Evolutionary conservation across 2,329 filamentous ascomycete genomes (phyloP), one percentile per base, ranked within the genome.

Genomic region (Sclerotinia sclerotiorum): DNA sequence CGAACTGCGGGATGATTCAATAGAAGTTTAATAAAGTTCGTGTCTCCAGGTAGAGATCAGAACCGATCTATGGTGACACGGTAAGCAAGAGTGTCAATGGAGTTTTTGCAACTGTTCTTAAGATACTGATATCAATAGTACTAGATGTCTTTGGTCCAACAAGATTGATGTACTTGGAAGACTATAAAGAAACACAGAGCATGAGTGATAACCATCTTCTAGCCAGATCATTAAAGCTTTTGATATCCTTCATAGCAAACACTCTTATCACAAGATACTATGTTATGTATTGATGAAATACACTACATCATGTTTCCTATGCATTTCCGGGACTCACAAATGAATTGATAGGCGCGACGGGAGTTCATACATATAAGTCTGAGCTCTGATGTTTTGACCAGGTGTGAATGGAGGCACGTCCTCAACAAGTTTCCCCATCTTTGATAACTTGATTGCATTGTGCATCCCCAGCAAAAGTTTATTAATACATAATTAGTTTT

Each of bases 1-100:
- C 24, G 17, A 61, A 61, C 29, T 60, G 65, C 55, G 32, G 65
- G 55, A 61, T 58, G 64, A 17, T 42, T 42, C 54, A 61, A 67
- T n/a, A 52, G 39, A 42, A 21, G 44, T 49, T 67, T 48, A 15
- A 49, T 42, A 42, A 58, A 19, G 29, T 55, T 19, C 19, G 1
- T 24, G 42, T 24, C 19, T 44, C 39, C 29, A 32, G 5, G 5
- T n/a, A 48, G 21, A 44, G 32, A 27, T 11, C 29, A 19, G 52
- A 49, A 29, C 2, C 35, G n/a, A 39, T 27, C 2, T 10, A 15
- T 48, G 29, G 52, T 52, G 65, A 67, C 29, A 61, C 44, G 65
- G 39, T 52, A 32, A 67, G 65, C 46, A 61, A 21, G 17, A 42
- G 19, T 10, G 5, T 67, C 15, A 35, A 49, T 8, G 29, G 44